These are phyloP conservation scores for Zygoascus biomembranicola DNA, from an alignment of 805 yeast genomes.

Conservation along the genomic window DNA sequence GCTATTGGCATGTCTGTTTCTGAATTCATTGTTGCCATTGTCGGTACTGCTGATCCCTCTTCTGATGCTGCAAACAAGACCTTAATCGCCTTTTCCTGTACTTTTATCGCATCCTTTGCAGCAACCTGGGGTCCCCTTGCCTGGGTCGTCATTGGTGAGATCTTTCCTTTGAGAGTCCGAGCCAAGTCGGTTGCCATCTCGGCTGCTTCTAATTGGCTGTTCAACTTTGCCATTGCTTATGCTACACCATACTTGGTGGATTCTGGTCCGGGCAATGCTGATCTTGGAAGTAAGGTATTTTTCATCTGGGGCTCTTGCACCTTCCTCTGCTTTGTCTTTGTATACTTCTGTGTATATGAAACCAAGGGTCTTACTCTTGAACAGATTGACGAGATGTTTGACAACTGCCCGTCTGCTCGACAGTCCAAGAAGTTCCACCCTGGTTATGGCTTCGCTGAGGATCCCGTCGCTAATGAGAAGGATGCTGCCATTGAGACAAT, in stretches of 20 bases:
- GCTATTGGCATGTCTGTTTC: slow-evolving; percentile 6
- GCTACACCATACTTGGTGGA: slow-evolving; percentile 23
- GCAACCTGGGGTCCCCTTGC: slow-evolving; percentile 14
- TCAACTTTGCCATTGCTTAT: slow-evolving; percentile 24
- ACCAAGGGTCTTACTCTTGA: slow-evolving; percentile 37
- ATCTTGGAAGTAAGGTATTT: slow-evolving; percentile 37
- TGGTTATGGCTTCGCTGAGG: neutral
- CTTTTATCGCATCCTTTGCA: slow-evolving; percentile 10
- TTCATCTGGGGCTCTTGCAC: slow-evolving; percentile 26
- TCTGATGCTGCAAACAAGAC: slow-evolving; percentile 1
- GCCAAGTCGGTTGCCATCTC: slow-evolving; percentile 34
- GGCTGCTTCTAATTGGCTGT: slow-evolving; percentile 13
- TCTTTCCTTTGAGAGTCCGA: slow-evolving; percentile 25
- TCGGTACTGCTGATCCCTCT: slow-evolving; percentile 5
- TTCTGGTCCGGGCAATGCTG: slow-evolving; percentile 29
- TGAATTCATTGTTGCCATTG: slow-evolving; percentile 2
- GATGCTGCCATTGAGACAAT: neutral
- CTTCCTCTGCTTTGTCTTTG: slow-evolving; percentile 26
- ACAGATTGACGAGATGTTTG: slow-evolving; percentile 26
- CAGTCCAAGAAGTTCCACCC: neutral
- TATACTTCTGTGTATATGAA: slow-evolving; percentile 33
- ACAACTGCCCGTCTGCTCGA: neutral
- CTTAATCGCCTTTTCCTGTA: slow-evolving; percentile 5
- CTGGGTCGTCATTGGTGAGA: slow-evolving; percentile 19
- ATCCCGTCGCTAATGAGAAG: neutral